Conservation (phyloP, 176 grass and related monocot genomes). For the Hsuehochloa calcarea region DNA sequence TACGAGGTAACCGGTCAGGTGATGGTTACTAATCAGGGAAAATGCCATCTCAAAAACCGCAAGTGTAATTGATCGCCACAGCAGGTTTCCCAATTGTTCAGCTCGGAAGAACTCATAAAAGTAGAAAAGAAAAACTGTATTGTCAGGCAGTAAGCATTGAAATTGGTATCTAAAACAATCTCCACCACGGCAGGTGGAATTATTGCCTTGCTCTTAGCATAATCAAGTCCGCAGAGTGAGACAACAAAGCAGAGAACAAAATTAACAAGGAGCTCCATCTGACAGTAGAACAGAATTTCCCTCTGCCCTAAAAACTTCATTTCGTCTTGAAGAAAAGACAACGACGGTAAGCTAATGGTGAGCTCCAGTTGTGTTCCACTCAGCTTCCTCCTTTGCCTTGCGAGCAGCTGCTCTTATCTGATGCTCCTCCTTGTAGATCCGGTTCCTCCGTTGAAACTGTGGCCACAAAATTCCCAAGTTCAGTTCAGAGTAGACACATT, state of each 20-base stretch:
- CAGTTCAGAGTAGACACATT: neutral
- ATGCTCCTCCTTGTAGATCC: constrained; percentile 59
- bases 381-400: constrained; percentile 39
- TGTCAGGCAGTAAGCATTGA: neutral
- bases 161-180: neutral
- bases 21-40: neutral
- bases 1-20: neutral
- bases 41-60: neutral
- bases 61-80: neutral
- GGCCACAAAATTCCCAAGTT: constrained; percentile 1
- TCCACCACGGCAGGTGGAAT: neutral
- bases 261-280: neutral
- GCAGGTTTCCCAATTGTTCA: neutral
- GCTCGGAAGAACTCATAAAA: neutral
- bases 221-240: neutral
- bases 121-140: neutral
- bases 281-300: neutral
- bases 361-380: neutral
- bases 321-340: neutral
- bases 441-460: constrained; percentile 62
- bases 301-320: neutral
- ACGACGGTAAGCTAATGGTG: constrained; percentile 24
- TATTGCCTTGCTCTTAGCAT: neutral
- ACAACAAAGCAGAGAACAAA: neutral
- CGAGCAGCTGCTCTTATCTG: constrained; percentile 38